A percentile compares a stretch with the other conserved stretches of the same genome.
Conservation (phyloP, 2,329 filamentous ascomycete species). For the Pseudocercospora musae region DNA sequence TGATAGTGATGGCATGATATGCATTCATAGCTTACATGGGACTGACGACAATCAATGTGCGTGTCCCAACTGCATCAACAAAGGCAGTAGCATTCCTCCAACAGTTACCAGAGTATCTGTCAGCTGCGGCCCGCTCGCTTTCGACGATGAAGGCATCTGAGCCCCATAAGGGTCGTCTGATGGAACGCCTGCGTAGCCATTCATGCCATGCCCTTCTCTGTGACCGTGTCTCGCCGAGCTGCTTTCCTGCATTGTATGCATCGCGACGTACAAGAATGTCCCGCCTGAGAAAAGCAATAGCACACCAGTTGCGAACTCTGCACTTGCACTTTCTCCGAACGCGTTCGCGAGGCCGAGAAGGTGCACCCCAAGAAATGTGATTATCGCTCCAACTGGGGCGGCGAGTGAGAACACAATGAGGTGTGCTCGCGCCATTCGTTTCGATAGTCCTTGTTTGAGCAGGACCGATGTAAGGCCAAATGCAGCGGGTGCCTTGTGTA, state of each 20-base stretch:
- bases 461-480: slow-evolving; percentile 91
- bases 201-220: slow-evolving; percentile 30
- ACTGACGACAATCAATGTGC: slow-evolving; percentile 51
- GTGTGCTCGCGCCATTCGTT: slow-evolving; percentile 78
- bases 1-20: not conserved
- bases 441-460: slow-evolving; percentile 85
- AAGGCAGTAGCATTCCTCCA: slow-evolving; percentile 72
- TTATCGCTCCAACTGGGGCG: slow-evolving; percentile 78
- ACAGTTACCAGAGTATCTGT: slow-evolving; percentile 66
- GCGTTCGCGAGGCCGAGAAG: slow-evolving; percentile 63
- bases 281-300: slow-evolving; percentile 91
- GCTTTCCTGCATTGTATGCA: slow-evolving; percentile 95
- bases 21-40: not conserved
- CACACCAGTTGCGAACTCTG: slow-evolving; percentile 88
- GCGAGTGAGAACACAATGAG: slow-evolving; percentile 88
- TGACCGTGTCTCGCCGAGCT: slow-evolving; percentile 46
- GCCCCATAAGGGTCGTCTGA: slow-evolving; percentile 24
- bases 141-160: not conserved
- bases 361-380: slow-evolving; percentile 77
- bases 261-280: slow-evolving; percentile 96
- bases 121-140: not conserved
- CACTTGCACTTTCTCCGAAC: slow-evolving; percentile 54
- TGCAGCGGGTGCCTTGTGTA: slow-evolving; percentile 89
- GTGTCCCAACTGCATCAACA: slow-evolving; percentile 75
- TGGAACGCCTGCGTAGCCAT: slow-evolving; percentile 27